Percentiles rank a stretch among this genome's conserved stretches.
phyloP scores from a whole-genome alignment of 805 yeast species.

The Saccharomyces jurei region DNA sequence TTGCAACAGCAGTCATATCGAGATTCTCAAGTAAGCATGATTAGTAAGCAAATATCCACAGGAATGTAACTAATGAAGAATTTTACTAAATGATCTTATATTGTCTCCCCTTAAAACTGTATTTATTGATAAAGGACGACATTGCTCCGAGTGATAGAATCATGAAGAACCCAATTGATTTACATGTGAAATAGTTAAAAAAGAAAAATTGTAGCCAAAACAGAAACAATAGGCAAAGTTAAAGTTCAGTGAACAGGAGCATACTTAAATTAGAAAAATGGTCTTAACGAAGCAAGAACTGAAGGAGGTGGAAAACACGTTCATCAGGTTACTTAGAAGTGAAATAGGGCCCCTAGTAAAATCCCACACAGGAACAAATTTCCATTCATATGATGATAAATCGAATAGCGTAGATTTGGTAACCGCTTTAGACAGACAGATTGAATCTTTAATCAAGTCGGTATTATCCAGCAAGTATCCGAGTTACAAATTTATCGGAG shows the following conservation, averaged over 20 bases:
- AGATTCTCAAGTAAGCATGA: neutral
- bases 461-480: slow-evolving; percentile 35
- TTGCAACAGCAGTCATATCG: neutral
- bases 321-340: slow-evolving; percentile 16
- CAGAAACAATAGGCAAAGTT: neutral
- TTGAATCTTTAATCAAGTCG: slow-evolving; percentile 35
- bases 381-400: slow-evolving; percentile 44
- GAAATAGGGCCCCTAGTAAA: slow-evolving; percentile 26
- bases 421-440: slow-evolving; percentile 51
- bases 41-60: neutral
- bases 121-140: neutral
- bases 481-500: slow-evolving; percentile 48
- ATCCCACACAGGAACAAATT: slow-evolving; percentile 19
- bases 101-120: neutral
- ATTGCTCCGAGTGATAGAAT: neutral
- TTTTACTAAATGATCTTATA: neutral
- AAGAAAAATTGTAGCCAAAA: neutral
- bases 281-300: slow-evolving; percentile 15
- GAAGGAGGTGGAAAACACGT: slow-evolving; percentile 20
- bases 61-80: neutral
- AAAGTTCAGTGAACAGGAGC: neutral
- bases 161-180: neutral
- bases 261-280: slow-evolving; percentile 6
- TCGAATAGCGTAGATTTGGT: slow-evolving; percentile 56
- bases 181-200: neutral